phyloP scores from a whole-genome alignment of 179 eudicot genomes.

The Spinacia oleracea region DNA sequence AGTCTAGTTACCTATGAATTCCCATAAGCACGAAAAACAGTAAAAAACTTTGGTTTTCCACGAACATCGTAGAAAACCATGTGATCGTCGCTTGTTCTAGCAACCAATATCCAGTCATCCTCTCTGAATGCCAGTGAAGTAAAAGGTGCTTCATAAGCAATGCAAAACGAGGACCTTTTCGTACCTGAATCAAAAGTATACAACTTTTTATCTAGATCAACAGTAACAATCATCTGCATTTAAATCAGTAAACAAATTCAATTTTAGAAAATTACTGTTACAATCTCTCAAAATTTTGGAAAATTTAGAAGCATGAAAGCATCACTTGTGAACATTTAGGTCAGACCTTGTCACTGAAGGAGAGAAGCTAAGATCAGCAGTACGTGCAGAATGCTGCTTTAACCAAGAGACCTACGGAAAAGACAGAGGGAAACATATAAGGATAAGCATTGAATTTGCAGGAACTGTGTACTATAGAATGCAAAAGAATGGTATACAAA shows the following conservation, averaged over 20 bases:
- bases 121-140: conserved; percentile 85
- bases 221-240: conserved; percentile 78
- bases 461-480: neutral
- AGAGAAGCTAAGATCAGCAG: conserved; percentile 84
- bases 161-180: conserved; percentile 57
- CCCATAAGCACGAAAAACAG: too few species aligned
- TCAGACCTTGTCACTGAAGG: conserved; percentile 87
- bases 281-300: neutral
- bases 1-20: too few species aligned
- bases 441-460: neutral
- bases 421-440: conserved; percentile 7
- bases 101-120: conserved; percentile 84
- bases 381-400: conserved; percentile 98
- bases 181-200: conserved; percentile 76
- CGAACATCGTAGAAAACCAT: too few species aligned
- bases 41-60: too few species aligned
- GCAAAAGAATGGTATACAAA: neutral
- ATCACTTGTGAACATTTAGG: neutral
- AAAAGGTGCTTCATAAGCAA: conserved; percentile 82
- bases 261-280: conserved; percentile 6
- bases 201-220: conserved; percentile 89
- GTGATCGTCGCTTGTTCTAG: conserved; percentile 92
- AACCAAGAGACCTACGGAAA: conserved; percentile 76
- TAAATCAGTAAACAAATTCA: neutral
- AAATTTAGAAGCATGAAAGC: neutral